Evolutionary conservation across 148 eudicot species (phyloP), one percentile per base, ranked within the genome.

Genomic region (Rhododendron vialii): DNA sequence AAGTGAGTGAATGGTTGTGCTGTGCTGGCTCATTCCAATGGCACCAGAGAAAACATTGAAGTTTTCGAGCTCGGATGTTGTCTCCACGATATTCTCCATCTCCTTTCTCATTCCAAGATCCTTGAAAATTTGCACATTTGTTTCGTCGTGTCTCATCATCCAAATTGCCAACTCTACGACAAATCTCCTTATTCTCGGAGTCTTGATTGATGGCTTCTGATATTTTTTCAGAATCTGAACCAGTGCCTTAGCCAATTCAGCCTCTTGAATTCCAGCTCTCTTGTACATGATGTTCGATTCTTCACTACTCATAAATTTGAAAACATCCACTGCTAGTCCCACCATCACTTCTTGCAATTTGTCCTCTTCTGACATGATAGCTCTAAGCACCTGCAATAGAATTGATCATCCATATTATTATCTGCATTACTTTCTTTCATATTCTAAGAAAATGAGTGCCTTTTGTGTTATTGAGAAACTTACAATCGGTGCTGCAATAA

Each of bases 21-120:
- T 88, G 85, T 91, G 93, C 79, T 95, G 89, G 88, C 91, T 92
- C 76, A 93, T 48, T 45, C 99, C 99, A 80, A 95, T 93, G 5
- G 94, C 90, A 53, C 99, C 99, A 1, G 98, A 94, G 89, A 93
- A 97, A 41, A 93, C 89, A 86, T 90, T 91, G 88, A 93, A 95
- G 91, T 89, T 93, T 89, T 97, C 99, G 0, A 97, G 78, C 89
- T 97, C 99, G 2, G 95, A 93, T 55, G 96, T 95, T 14, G 98
- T 95, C 48, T 94, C 98, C 84, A 86, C 77, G 36, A 97, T 92
- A 71, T 87, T 86, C 82, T 94, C 92, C 59, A 97, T 91, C 92
- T 93, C 96, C 45, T 69, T 86, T 82, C 88, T 87, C 90, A 97
- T 86, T 67, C 93, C 95, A 48, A 95, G 61, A 69, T 87, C 83